phyloP scores from a whole-genome alignment of 345 rosid species.

The Cardamine chenopodiifolia region DNA sequence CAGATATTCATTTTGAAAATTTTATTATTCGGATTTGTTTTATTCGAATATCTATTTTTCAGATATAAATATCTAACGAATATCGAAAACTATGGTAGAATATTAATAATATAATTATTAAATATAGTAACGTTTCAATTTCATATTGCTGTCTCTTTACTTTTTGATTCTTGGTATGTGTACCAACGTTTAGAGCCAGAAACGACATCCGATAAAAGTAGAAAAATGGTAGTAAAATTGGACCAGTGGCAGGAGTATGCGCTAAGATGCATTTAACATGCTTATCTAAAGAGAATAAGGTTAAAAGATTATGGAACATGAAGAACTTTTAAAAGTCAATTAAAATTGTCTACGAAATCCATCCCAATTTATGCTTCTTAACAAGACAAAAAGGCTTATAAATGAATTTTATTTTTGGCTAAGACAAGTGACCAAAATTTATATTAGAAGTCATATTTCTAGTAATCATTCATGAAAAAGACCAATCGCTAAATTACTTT shows the following conservation, averaged over 20 bases:
- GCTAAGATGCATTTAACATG: not conserved
- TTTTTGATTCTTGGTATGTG: slow-evolving; percentile 28
- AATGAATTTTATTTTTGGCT: no score
- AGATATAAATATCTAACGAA: no score
- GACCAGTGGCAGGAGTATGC: not conserved
- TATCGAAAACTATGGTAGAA: slow-evolving; percentile 10
- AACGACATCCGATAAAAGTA: slow-evolving; percentile 17
- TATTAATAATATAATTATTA: not conserved
- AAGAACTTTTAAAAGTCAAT: not conserved
- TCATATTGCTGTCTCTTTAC: slow-evolving; percentile 14
- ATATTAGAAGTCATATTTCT: not conserved
- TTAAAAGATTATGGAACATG: not conserved
- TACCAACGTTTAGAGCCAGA: slow-evolving; percentile 8
- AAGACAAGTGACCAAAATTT: not conserved
- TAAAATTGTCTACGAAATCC: no score
- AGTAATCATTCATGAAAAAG: not conserved
- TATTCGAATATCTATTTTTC: no score
- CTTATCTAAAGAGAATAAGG: not conserved
- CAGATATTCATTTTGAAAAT: no score
- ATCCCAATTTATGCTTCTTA: no score
- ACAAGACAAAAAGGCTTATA: no score
- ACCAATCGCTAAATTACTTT: not conserved
- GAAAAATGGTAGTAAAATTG: slow-evolving; percentile 13
- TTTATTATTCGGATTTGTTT: no score
- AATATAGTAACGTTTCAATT: not conserved